Percentiles rank a stretch among this genome's conserved stretches.
Conservation (phyloP, 768 basidiomycete species). For the Myochromella boudieri region DNA sequence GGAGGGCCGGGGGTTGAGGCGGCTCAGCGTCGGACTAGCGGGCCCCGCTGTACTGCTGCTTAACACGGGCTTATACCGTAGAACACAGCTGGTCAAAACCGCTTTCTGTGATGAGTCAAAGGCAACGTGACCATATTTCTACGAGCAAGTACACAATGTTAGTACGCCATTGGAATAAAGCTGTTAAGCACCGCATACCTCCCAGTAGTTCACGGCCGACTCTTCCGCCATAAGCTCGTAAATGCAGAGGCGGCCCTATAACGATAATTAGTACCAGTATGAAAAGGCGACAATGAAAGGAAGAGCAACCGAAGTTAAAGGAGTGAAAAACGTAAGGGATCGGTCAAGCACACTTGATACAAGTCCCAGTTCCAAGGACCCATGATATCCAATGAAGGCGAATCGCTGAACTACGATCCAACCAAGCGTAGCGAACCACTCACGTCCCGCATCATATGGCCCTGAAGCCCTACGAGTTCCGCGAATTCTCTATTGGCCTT, state of each 20-base stretch:
- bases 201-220: constrained; percentile 96
- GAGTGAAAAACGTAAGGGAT: too few species aligned
- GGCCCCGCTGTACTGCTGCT: constrained; percentile 24
- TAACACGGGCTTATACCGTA: constrained; percentile 73
- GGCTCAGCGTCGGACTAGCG: constrained; percentile 8
- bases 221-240: constrained; percentile 99
- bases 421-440: too few species aligned
- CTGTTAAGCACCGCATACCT: constrained; percentile 50
- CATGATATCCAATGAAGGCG: too few species aligned
- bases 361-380: too few species aligned
- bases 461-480: constrained; percentile 84
- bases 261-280: neutral
- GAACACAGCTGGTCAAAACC: constrained; percentile 87
- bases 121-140: constrained; percentile 95
- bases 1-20: too few species aligned
- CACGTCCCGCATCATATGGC: constrained; percentile 85
- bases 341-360: too few species aligned
- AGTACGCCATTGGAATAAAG: neutral
- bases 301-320: too few species aligned
- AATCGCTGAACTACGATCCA: too few species aligned
- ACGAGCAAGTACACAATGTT: constrained; percentile 1
- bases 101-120: constrained; percentile 93
- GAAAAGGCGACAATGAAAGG: constrained; percentile 6
- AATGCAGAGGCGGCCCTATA: constrained; percentile 85
- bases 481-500: constrained; percentile 97